Evolutionary conservation across 306 rosid species (phyloP), one percentile per base, ranked within the genome.

Genomic region (Rosa chinensis): DNA sequence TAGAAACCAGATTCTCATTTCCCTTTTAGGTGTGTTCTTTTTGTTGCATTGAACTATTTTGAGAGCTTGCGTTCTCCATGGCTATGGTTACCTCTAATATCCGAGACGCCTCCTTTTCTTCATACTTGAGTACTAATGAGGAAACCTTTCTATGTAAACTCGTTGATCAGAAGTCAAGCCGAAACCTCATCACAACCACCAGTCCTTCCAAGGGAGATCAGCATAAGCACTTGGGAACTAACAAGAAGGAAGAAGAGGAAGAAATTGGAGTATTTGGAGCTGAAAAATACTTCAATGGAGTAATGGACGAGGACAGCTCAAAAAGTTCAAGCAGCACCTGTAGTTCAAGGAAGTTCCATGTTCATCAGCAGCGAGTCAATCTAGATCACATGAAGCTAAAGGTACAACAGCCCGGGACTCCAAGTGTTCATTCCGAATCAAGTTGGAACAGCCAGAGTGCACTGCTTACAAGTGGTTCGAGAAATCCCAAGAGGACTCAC

Each of bases 211-310:
- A 56, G 50, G 50, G 49, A 81, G 84, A 79, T 47, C 82, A 83
- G 32, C 71, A 70, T 55, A 68, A 52, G 49, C 74, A 59, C 37
- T 16, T 40, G 42, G 88, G 84, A 48, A 55, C 75, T 32, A 86
- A 74, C 67, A 89, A 74, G 75, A 68, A 88, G 79, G 97, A 88
- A 74, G 90, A 91, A 9, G 89, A 88, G 53, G 96, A 81, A 73
- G 98, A 96, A 79, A 96, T 96, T 53, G 99, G 90, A 70, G 94
- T 96, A 0, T 96, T 96, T 76, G 85, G 85, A 21, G 99, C 99
- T 42, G 93, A 90, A 67, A 96, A 96, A 76, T 96, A 96, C 90
- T 96, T 96, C 96, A 91, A 90, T 77, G 99, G 94, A 76, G 88
- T 50, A 40, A 80, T 84, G 44, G 85, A 87, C 25, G 68, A 73